Base-by-base conservation (phyloP, 331 rosid genomes). In the Quercus lobata region DNA sequence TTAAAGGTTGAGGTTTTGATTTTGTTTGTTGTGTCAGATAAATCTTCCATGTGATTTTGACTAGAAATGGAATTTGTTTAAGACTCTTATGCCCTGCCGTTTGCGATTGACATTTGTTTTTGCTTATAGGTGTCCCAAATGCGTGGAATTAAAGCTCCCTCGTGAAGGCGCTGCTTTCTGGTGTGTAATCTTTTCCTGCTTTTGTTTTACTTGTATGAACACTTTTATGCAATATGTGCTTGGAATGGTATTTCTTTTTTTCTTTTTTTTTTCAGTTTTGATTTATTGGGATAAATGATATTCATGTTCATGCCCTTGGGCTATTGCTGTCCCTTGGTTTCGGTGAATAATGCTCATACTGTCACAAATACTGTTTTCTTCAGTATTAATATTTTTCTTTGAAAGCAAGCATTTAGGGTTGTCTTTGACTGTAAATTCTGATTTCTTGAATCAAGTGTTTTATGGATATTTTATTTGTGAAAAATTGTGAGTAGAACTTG, bases 101-200 rank as follows among this genome's bases (percentile, higher is more conserved):
- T 11, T 32, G 2, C 2, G 3, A 41, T 41, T 41, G 46, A 41
- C 46, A 0, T 55, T 52, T 25, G 35, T 41, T 14, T 60, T 27
- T 32, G 2, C 72, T 61, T 54, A n/a, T 84, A 95, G 99, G 90
- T 95, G 99, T 81, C 98, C 99, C 7, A 95, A 95, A 86, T 96
- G 99, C 75, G 63, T 91, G 81, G 91, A 91, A 60, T 83, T 96
- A 86, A 96, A 90, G 92, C 97, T 96, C 83, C 93, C 99, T 53
- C 97, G 98, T 1, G 96, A 90, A 81, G 88, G 83, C 58, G 89
- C 98, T 44, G 90, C 99, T 49, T 96, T 96, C 92, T 96, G 98
- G 99, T 96, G 22, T 78, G 99, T 90, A 80, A 79, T 49, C 71
- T 34, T 58, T 35, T 74, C 29, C 63, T 62, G 25, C 77, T 61